Percentiles rank a stretch among this genome's conserved stretches.
phyloP scores from a whole-genome alignment of 305 asterid genomes.

The Euphrasia arctica region DNA sequence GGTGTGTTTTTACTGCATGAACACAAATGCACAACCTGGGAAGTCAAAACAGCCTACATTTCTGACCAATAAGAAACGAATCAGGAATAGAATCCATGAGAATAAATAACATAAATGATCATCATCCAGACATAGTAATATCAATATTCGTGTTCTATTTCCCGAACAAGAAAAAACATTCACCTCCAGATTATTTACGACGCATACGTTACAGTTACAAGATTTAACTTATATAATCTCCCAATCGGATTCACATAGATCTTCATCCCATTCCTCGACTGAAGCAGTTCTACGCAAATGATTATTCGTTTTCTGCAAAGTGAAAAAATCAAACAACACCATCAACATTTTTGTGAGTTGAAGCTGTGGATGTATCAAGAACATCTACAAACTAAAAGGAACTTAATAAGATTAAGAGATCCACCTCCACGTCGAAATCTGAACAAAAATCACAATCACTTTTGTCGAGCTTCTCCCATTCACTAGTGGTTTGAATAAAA shows the following conservation, averaged over 20 bases:
- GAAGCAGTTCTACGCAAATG: neutral
- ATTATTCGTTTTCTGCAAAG: neutral
- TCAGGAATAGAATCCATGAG: too few species aligned
- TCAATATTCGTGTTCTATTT: too few species aligned
- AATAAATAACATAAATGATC: too few species aligned
- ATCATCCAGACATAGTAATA: too few species aligned
- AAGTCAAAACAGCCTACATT: too few species aligned
- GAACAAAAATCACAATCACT: neutral
- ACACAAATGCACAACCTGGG: too few species aligned
- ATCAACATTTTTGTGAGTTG: neutral
- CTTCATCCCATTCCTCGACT: neutral
- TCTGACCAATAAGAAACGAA: too few species aligned
- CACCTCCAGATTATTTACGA: neutral
- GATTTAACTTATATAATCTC: neutral
- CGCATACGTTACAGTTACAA: neutral
- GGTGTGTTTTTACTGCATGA: too few species aligned
- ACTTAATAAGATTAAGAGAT: too few species aligned
- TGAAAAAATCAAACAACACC: neutral
- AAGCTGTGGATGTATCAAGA: neutral
- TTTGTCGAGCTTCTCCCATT: neutral
- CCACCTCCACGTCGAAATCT: neutral
- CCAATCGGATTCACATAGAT: constrained; percentile 1
- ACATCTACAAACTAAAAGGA: too few species aligned
- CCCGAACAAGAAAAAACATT: neutral
- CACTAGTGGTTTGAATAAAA: neutral